phyloP scores from a whole-genome alignment of 163 green algal genomes.

The Trebouxiophyceae sp. region DNA sequence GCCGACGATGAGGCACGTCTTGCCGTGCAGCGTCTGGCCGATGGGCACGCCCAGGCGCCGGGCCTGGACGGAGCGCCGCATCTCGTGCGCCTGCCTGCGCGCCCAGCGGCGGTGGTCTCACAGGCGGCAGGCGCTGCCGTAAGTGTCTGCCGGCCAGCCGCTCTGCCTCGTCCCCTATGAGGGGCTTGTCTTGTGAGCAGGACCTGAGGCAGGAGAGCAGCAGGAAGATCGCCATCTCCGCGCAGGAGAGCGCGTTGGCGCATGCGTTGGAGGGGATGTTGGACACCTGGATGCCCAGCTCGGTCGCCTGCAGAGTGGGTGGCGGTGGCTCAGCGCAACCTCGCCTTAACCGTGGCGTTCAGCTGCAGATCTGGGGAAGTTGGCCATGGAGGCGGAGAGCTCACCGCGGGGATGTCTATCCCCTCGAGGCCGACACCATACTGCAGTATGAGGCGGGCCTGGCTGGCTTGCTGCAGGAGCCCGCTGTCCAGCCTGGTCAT shows the following conservation, averaged over 20 bases:
- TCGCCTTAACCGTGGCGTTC: neutral
- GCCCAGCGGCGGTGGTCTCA: too few species aligned
- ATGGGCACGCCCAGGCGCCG: constrained; percentile 36
- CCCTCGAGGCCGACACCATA: constrained; percentile 65
- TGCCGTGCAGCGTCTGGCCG: constrained; percentile 40
- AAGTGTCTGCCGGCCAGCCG: too few species aligned
- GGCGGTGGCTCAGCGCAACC: too few species aligned
- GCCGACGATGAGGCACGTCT: constrained; percentile 40
- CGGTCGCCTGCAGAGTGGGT: constrained; percentile 35
- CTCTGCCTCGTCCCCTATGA: too few species aligned
- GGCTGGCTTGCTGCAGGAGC: constrained; percentile 26
- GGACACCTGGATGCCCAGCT: constrained; percentile 44
- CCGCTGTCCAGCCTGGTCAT: constrained; percentile 25
- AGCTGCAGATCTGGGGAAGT: neutral
- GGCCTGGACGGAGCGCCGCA: constrained; percentile 20
- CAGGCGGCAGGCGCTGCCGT: too few species aligned
- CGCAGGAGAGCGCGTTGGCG: constrained; percentile 58
- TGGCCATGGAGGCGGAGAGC: neutral
- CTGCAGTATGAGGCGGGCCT: constrained; percentile 55
- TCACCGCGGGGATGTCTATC: constrained; percentile 35
- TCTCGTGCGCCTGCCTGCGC: constrained; percentile 25
- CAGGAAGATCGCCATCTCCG: constrained; percentile 63
- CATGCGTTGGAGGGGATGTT: constrained; percentile 52
- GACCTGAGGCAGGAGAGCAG: constrained; percentile 34
- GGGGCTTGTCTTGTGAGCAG: too few species aligned